Conservation (phyloP, 225 moss, liverwort and hornwort species). For the Sphagnum tenellum region DNA sequence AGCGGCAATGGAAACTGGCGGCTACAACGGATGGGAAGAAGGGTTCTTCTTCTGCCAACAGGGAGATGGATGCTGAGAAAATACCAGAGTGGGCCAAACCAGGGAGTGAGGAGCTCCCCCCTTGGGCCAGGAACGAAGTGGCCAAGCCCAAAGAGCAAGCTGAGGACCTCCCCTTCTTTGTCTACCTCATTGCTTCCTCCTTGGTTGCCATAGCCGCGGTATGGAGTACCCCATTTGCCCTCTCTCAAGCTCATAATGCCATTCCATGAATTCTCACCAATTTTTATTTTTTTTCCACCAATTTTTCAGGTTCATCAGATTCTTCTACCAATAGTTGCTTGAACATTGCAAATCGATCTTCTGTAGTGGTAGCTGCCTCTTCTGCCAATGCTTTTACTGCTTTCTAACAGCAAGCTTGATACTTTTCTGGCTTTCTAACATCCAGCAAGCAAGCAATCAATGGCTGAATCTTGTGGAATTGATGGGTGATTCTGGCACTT, state of each 20-base stretch:
- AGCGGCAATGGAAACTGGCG: conserved; percentile 16
- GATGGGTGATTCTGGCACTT: too few relatives aligned
- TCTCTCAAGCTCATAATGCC: neutral
- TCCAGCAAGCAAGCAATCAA: too few relatives aligned
- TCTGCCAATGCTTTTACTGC: too few relatives aligned
- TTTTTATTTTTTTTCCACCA: too few relatives aligned
- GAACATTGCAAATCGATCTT: too few relatives aligned
- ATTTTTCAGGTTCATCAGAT: too few relatives aligned
- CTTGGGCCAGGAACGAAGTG: conserved; percentile 79
- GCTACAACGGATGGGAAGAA: conserved; percentile 29
- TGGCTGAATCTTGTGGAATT: too few relatives aligned
- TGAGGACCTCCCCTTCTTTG: conserved; percentile 57
- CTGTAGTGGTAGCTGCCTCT: too few relatives aligned
- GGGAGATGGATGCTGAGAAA: conserved; percentile 12
- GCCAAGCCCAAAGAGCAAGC: conserved; percentile 25
- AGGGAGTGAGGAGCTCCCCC: conserved; percentile 73
- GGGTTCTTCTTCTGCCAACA: conserved; percentile 19
- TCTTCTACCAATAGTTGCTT: too few relatives aligned
- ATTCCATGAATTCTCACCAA: too few relatives aligned
- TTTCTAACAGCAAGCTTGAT: too few relatives aligned
- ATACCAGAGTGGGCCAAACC: conserved; percentile 66
- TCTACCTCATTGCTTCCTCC: conserved; percentile 70
- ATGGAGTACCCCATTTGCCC: neutral
- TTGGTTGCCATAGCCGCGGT: conserved; percentile 94
- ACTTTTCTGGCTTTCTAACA: too few relatives aligned